Base-by-base conservation (phyloP, 2,329 filamentous ascomycete genomes). In the Ophioceras dolichostomum region DNA sequence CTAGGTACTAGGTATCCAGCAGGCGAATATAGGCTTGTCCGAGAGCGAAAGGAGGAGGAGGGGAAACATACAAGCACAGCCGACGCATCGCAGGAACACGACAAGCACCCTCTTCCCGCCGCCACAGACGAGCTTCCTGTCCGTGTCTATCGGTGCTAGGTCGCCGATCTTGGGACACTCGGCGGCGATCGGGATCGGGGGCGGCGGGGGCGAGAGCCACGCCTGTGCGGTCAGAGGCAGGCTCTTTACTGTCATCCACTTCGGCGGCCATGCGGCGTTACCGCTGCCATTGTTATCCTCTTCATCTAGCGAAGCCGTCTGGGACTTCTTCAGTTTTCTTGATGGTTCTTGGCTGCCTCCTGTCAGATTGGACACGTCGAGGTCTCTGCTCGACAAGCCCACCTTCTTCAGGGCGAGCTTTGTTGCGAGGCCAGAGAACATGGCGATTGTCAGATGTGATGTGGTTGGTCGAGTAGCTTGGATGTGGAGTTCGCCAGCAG, bases 371-470 rank as follows among this genome's bases (percentile, higher is more conserved):
- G 53, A 49, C 42, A 65, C 57, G 51, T 67, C 58, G 39, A 76
- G 55, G 33, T 63, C 54, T 45, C 74, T 58, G 53, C 60, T 66
- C 28, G 67, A 62, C 38, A 76, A 52, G 49, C 73, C 72, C 36
- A 64, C 64, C 50, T 72, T 74, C 45, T 63, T 70, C 46, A 77
- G 60, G 42, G 71, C 73, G 44, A 76, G 56, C 54, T 76, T 76
- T 32, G 71, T 70, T 13, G 66, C 64, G 39, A 77, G 55, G 45
- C 60, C 66, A 47, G 66, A 65, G 49, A 76, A 64, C 72, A 76
- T 76, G 38, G 48, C 56, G 49, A n/a, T n/a, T n/a, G n/a, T n/a
- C n/a, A n/a, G n/a, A n/a, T n/a, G n/a, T n/a, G n/a, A n/a, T n/a
- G n/a, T n/a, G n/a, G n/a, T n/a, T n/a, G n/a, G n/a, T n/a, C n/a